phyloP scores from a whole-genome alignment of 2,329 filamentous ascomycete genomes.

The Alternaria infectoria region DNA sequence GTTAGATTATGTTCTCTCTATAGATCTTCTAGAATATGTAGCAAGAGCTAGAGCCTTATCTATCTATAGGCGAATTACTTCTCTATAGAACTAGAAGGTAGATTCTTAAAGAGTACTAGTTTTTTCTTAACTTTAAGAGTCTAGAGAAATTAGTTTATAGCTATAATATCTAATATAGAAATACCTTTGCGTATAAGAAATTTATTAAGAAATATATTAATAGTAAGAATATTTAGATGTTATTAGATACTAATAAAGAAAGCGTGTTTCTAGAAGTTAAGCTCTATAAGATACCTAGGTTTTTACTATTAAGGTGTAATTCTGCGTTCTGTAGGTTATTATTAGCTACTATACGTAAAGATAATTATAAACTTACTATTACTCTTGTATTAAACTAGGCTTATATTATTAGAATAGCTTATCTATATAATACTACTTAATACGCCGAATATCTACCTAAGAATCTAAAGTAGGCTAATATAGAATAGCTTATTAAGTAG shows the following conservation, averaged over 20 bases:
- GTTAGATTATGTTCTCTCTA: no score
- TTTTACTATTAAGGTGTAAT: neutral
- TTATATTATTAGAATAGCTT: neutral
- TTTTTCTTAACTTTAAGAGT: no score
- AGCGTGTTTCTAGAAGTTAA: no score
- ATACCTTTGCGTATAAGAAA: neutral
- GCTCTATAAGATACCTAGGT: neutral
- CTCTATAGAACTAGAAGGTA: no score
- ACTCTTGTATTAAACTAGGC: neutral
- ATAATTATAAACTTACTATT: neutral
- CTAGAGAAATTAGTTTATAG: no score
- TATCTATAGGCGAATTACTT: no score
- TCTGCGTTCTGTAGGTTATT: neutral
- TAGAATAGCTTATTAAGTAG: neutral
- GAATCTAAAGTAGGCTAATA: neutral
- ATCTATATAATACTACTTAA: neutral
- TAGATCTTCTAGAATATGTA: no score
- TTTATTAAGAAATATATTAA: neutral
- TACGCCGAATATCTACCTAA: neutral
- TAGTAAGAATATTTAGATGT: neutral
- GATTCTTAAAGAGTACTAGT: no score
- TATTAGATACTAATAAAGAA: neutral
- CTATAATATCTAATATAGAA: neutral
- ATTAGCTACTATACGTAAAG: neutral
- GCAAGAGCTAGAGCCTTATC: no score